Evolutionary conservation across 148 eudicot species (phyloP).

Genomic region (Talinum fruticosum): DNA sequence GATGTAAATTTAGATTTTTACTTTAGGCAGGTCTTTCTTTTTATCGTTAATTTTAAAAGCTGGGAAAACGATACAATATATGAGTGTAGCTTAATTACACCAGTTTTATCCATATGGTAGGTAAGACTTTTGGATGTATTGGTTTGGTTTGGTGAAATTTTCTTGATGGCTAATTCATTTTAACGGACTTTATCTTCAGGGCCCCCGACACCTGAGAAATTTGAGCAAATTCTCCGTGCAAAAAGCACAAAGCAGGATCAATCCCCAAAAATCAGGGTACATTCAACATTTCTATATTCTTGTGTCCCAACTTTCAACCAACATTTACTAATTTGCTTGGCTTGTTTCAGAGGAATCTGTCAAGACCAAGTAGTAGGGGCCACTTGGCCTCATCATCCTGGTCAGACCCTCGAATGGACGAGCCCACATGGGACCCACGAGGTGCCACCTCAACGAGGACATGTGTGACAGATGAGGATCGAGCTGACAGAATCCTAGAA

Average conservation of each 20-base stretch:
- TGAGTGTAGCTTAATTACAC: too few relatives aligned
- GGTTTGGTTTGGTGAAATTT: background rate
- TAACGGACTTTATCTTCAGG: constrained; percentile 35
- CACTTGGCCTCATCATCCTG: constrained; percentile 34
- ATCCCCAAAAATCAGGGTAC: constrained; percentile 46
- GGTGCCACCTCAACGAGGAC: constrained; percentile 20
- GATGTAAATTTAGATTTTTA: too few relatives aligned
- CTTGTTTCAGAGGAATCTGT: constrained; percentile 40
- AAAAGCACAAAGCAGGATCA: constrained; percentile 41
- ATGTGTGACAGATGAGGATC: constrained; percentile 36
- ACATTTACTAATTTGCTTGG: background rate
- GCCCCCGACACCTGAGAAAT: constrained; percentile 85
- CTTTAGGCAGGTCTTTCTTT: too few relatives aligned
- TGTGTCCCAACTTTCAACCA: background rate
- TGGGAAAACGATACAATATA: too few relatives aligned
- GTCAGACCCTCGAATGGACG: constrained; percentile 38
- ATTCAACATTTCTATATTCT: background rate
- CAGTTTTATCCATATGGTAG: too few relatives aligned
- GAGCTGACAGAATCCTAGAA: constrained; percentile 58
- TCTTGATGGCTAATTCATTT: background rate
- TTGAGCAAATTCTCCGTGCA: constrained; percentile 45
- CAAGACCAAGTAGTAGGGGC: constrained; percentile 36
- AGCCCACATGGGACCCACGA: constrained; percentile 26
- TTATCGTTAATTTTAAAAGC: too few relatives aligned
- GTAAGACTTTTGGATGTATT: background rate